Percentiles rank a stretch among this genome's conserved stretches.
Evolutionary conservation across 1,284 basidiomycete species (phyloP).

Genomic region (Schizophyllum commune): DNA sequence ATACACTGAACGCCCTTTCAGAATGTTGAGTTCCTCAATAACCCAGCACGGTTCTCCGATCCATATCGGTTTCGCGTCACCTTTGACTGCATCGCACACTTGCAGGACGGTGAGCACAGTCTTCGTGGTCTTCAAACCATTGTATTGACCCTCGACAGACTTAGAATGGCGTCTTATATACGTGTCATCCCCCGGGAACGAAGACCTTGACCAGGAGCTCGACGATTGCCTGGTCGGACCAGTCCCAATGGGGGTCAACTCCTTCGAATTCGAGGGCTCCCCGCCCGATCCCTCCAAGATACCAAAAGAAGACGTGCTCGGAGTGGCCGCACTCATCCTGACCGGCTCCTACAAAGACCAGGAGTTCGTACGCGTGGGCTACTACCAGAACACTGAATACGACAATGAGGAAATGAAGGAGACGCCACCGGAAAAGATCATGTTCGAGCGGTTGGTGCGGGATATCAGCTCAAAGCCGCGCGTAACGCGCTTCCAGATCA

Average conservation of each 20-base stretch:
- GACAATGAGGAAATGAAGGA: slow-evolving; percentile 88
- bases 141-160: slow-evolving; percentile 42
- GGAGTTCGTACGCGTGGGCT: slow-evolving; percentile 97
- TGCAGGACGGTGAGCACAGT: slow-evolving; percentile 73
- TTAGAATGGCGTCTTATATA: slow-evolving; percentile 98
- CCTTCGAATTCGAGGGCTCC: slow-evolving; percentile 90
- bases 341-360: slow-evolving; percentile 90
- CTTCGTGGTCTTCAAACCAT: neutral
- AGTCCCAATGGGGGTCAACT: slow-evolving; percentile 90
- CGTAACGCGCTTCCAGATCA: slow-evolving; percentile 88
- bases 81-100: slow-evolving; percentile 92
- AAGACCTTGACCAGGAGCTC: slow-evolving; percentile 91
- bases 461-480: slow-evolving; percentile 91
- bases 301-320: slow-evolving; percentile 77
- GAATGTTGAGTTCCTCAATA: slow-evolving; percentile 88
- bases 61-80: slow-evolving; percentile 93
- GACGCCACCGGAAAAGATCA: slow-evolving; percentile 59
- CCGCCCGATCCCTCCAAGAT: slow-evolving; percentile 69
- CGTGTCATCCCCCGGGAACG: slow-evolving; percentile 89
- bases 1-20: slow-evolving; percentile 17
- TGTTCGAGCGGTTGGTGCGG: slow-evolving; percentile 75
- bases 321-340: slow-evolving; percentile 86
- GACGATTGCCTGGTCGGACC: slow-evolving; percentile 96
- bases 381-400: slow-evolving; percentile 99
- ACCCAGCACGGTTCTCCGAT: slow-evolving; percentile 88